phyloP scores from a whole-genome alignment of 2,329 filamentous ascomycete genomes.

The Phaeomoniella chlamydospora region DNA sequence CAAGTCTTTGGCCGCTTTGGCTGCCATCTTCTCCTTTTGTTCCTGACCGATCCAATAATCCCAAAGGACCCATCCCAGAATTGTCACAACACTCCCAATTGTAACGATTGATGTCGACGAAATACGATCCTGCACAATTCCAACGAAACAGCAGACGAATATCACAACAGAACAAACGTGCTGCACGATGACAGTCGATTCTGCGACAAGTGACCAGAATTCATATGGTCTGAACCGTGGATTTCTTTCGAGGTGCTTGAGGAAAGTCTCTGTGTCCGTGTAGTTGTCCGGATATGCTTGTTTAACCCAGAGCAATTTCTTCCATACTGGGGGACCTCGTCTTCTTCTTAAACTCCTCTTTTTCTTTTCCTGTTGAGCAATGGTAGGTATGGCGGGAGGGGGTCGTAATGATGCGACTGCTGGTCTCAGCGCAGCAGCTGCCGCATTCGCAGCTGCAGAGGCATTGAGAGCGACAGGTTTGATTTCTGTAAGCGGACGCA shows the following conservation, averaged over 20 bases:
- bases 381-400: conserved; percentile 21
- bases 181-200: conserved; percentile 92
- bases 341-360: conserved; percentile 47
- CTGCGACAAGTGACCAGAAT: conserved; percentile 91
- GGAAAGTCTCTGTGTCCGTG: conserved; percentile 89
- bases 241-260: conserved; percentile 90
- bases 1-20: background rate
- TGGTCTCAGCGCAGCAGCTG: conserved; percentile 23
- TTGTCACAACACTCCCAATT: conserved; percentile 68
- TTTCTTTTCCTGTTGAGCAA: conserved; percentile 25
- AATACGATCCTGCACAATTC: conserved; percentile 76
- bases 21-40: conserved; percentile 25
- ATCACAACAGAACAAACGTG: conserved; percentile 92
- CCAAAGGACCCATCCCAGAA: conserved; percentile 81
- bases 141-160: conserved; percentile 86
- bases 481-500: conserved; percentile 22
- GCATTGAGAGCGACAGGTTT: conserved; percentile 23
- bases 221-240: conserved; percentile 88
- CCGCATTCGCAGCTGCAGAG: conserved; percentile 25
- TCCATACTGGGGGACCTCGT: conserved; percentile 63
- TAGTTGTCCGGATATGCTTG: conserved; percentile 96
- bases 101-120: conserved; percentile 79
- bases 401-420: conserved; percentile 19
- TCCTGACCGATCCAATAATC: conserved; percentile 76
- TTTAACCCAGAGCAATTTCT: conserved; percentile 96